A percentile compares a stretch with the other conserved stretches of the same genome.
Evolutionary conservation across 305 asterid species (phyloP).

Genomic region (Fraxinus ornus): DNA sequence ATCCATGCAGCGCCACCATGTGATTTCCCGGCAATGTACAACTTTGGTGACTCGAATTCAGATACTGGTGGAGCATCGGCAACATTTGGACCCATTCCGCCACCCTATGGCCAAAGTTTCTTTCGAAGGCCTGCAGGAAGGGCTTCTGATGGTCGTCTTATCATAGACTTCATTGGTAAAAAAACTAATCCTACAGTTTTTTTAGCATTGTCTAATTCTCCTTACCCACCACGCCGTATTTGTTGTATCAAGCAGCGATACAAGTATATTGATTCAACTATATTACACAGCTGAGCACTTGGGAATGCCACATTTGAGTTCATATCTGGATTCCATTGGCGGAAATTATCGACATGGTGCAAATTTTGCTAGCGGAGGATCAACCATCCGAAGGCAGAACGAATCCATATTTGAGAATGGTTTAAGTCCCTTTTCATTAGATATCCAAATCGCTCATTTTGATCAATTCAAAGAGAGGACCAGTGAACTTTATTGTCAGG

Average conservation of each 20-base stretch:
- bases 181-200: slow-evolving; percentile 9
- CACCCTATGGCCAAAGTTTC: slow-evolving; percentile 48
- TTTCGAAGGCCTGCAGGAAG: slow-evolving; percentile 45
- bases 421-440: slow-evolving; percentile 50
- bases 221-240: not conserved
- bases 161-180: slow-evolving; percentile 50
- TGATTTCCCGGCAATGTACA: slow-evolving; percentile 45
- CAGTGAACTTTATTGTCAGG: slow-evolving; percentile 35
- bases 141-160: slow-evolving; percentile 50
- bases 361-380: slow-evolving; percentile 50
- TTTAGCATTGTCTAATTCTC: not conserved
- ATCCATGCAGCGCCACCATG: slow-evolving; percentile 22
- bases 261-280: not conserved
- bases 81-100: slow-evolving; percentile 37
- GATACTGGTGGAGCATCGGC: slow-evolving; percentile 55
- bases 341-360: slow-evolving; percentile 50
- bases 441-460: slow-evolving; percentile 42
- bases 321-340: slow-evolving; percentile 50
- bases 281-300: slow-evolving; percentile 47
- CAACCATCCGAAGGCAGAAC: slow-evolving; percentile 45
- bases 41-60: slow-evolving; percentile 57
- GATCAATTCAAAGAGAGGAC: slow-evolving; percentile 46
- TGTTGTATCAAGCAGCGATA: not conserved
- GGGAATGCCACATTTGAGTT: slow-evolving; percentile 46
- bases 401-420: slow-evolving; percentile 38